Conservation (phyloP, 2,329 filamentous ascomycete species). For the Fusarium sp. region DNA sequence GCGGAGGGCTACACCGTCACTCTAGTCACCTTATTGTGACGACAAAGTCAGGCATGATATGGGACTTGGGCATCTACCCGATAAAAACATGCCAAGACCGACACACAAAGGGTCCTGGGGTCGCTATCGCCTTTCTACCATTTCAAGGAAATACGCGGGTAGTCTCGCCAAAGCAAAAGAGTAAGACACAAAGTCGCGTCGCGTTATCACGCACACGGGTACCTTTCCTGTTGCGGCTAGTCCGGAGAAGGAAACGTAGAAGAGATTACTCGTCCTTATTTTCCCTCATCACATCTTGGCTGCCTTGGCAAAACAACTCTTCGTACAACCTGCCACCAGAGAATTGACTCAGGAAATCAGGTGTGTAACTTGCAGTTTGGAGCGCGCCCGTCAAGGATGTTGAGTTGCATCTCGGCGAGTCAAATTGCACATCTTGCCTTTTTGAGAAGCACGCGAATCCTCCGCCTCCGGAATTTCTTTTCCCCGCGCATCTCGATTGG, state of each 20-base stretch:
- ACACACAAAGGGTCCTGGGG: neutral
- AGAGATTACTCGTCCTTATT: neutral
- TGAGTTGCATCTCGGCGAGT: too few relatives aligned
- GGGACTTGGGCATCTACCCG: neutral
- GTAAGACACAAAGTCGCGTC: neutral
- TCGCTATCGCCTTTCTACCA: neutral
- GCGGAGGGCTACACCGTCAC: neutral
- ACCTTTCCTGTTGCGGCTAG: neutral
- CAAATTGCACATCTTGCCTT: neutral
- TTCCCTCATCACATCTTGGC: slow-evolving; percentile 7
- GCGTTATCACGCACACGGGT: neutral
- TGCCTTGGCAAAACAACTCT: neutral
- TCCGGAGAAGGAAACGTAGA: neutral
- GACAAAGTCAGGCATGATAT: neutral
- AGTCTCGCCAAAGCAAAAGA: neutral
- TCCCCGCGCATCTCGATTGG: neutral
- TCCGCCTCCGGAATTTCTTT: neutral
- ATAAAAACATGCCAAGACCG: neutral
- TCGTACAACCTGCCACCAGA: neutral
- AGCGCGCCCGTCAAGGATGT: neutral
- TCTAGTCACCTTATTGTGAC: neutral
- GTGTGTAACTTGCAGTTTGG: neutral
- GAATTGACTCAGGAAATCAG: neutral
- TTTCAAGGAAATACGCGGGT: neutral
- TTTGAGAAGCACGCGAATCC: neutral